These are phyloP conservation scores for Chamaecyparis obtusa DNA, from an alignment of 75 land plant species.

Conservation along the genomic window DNA sequence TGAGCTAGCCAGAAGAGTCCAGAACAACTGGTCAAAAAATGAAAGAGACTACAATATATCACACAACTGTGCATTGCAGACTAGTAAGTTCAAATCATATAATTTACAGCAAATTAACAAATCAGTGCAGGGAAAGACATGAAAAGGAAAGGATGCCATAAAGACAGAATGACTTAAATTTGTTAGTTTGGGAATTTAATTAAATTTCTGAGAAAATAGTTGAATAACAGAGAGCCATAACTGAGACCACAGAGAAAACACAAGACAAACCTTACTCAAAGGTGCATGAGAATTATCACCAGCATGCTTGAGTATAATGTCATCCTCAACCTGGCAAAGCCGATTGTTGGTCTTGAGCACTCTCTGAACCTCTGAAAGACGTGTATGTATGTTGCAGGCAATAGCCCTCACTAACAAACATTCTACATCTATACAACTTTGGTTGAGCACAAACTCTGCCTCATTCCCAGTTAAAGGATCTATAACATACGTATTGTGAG, in stretches of 20 bases:
- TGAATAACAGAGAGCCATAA: not conserved
- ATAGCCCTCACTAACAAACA: conserved; percentile 77
- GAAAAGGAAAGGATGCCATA: not conserved
- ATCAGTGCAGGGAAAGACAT: not conserved
- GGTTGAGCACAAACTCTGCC: conserved; percentile 78
- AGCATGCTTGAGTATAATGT: conserved; percentile 55
- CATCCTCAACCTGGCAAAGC: conserved; percentile 51
- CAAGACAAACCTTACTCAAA: conserved; percentile 31
- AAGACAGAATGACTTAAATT: not conserved
- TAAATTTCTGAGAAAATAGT: not conserved
- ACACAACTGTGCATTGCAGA: not conserved
- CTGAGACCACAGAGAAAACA: not conserved
- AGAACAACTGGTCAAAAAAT: not conserved
- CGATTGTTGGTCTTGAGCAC: conserved; percentile 57
- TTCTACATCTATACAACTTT: conserved; percentile 92
- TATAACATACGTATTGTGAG: conserved; percentile 74
- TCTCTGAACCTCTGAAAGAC: conserved; percentile 83
- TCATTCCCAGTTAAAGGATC: conserved; percentile 79
- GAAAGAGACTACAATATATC: not conserved
- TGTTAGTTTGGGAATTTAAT: not conserved
- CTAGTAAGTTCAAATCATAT: not conserved
- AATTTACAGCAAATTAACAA: not conserved
- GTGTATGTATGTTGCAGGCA: conserved; percentile 76
- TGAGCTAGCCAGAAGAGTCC: not conserved
- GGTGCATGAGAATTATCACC: conserved; percentile 28